Evolutionary conservation across 1,284 basidiomycete genomes (phyloP), one percentile per base, ranked within the genome.

Genomic region (Pyrrhoderma noxium): DNA sequence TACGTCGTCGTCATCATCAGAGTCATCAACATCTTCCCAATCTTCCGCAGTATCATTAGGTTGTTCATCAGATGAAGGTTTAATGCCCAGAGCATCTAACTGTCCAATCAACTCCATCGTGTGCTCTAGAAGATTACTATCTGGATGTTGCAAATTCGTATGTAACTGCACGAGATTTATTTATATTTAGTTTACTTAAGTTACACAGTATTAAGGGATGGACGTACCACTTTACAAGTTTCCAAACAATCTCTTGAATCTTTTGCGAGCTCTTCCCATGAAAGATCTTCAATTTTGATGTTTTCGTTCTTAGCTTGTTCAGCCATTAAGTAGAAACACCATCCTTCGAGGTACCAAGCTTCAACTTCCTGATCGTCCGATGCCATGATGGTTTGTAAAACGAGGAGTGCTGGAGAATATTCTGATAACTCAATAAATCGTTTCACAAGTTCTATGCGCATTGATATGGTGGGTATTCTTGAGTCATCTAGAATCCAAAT

Each of bases 271-370:
- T 94, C 91, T 62, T 85, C 76, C 77, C 84, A 87, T 3, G 76
- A 74, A 52, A 89, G 62, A 9, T 76, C 79, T 48, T 80, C 80
- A 3, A 80, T 66, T 38, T 73, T 76, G 13, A 70, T 74, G n/a
- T 74, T 44, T 5, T 42, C 42, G 56, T 81, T 79, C 54, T 76
- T 74, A 14, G 77, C 76, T 54, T 79, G 75, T 61, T 88, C 82
- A 0, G 78, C 75, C 77, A 84, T 80, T 39, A 94, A 71, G 70
- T 83, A 91, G 74, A 91, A 93, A 54, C 89, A 86, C 90, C 92
- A 94, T 48, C 92, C 93, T 64, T 93, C 89, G n/a, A 95, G 77
- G 65, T 96, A 96, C 79, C 92, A 94, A 2, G 86, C 90, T 62
- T 95, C 93, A 4, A 93, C 82, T 52, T 93, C 87, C 61, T 92